Evolutionary conservation across 345 rosid genomes (phyloP), one percentile per base, ranked within the genome.

Genomic region (Isatis tinctoria): DNA sequence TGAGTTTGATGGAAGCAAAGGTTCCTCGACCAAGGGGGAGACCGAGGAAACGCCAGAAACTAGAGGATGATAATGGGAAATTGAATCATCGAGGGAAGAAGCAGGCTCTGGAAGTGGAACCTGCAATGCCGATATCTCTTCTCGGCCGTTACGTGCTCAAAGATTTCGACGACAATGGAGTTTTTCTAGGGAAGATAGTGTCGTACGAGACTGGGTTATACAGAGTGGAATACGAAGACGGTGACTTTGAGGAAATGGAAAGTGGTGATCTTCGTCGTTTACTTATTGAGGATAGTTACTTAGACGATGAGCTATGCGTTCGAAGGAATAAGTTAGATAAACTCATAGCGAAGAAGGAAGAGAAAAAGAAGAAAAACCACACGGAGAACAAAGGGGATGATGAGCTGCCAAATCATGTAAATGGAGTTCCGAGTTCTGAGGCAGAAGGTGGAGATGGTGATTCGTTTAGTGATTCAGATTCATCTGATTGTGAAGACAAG

Each of bases 151-250:
- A 82, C 57, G 87, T 88, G 73, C 62, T 92, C 67, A 92, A 90
- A 49, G 91, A 90, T 51, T 90, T 88, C 40, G 74, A 69, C 10
- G 85, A 65, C 22, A 51, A 51, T 36, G 87, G 83, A 56, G 71
- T 63, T 58, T 92, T 72, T 75, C 58, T 92, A 12, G 96, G 98
- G 74, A 92, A 88, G 82, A 65, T 92, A 57, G 87, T 86, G 76
- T 74, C 43, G 17, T 92, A 90, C 45, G 91, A 88, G 39, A 80
- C 83, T 1, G 98, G 98, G 32, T 74, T 92, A 78, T 92, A 92
- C 62, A 82, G 92, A 66, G 86, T 90, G 58, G 87, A 86, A 33
- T 92, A 90, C 61, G 98, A 92, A 77, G 95, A 92, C 61, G 95
- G 98, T 18, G 91, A 90, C 60, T 83, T 62, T 48, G 98, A 90